Base-by-base conservation (phyloP, 2,329 filamentous ascomycete genomes). In the Mariannaea elegans region DNA sequence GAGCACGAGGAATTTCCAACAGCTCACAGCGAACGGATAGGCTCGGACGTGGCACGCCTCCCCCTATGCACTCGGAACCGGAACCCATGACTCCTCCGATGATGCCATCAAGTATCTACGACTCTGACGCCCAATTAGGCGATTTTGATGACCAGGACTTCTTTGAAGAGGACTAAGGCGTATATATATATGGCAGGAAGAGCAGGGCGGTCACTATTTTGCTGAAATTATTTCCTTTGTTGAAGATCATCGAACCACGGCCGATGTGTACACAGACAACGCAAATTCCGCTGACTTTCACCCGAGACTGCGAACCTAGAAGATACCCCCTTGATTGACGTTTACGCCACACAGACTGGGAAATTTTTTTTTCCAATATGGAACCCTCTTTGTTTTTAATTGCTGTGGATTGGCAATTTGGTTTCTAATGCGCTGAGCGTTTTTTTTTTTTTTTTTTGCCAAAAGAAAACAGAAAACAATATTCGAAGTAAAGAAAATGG, bases 101-200 rank as follows among this genome's bases (percentile, higher is more conserved):
- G 84, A 85, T 87, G 83, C 79, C 79, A 31, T 74, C 81, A 31
- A 81, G 80, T 59, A 80, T 80, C 29, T 90, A 89, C 71, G 87
- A 90, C 70, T 80, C 80, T 27, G 87, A 90, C 72, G 87, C 87
- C 7, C 82, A 82, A 34, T 80, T 82, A 3, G 85, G 82, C 57
- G 82, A 85, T 53, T 86, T 86, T 75, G 84, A 87, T 67, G 84
- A 87, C 71, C 81, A 84, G 31, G 84, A 82, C 54, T 87, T 87
- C 75, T 86, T 85, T 65, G 82, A 84, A 64, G 81, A 85, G 67
- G 78, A 80, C 61, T 77, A 62, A 71, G 59, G 39, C 49, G 7
- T 48, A 48, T 49, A 49, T 48, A 27, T 27, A 9, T n/a, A 27
- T 54, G 23, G 14, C 34, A 57, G 34, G 36, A 48, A 57, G 50